Evolutionary conservation across 2,329 filamentous ascomycete genomes (phyloP).

Genomic region (Penicillium sp.): DNA sequence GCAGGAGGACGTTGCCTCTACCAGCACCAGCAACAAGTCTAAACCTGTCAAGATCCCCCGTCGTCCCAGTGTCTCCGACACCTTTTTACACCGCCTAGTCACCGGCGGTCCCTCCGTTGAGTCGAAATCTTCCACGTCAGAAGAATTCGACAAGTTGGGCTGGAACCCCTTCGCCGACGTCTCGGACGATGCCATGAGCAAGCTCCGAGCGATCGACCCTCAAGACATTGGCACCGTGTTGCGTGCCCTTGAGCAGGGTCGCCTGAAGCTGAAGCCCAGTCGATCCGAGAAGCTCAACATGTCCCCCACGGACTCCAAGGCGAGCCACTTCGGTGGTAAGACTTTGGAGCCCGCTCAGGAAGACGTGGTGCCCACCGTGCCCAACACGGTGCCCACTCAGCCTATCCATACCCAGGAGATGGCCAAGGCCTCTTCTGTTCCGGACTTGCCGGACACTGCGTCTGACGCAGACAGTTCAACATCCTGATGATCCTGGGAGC

Average conservation of each 20-base stretch:
- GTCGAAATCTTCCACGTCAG: constrained; percentile 20
- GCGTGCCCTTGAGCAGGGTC: constrained; percentile 40
- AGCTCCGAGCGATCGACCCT: constrained; percentile 40
- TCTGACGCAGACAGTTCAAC: constrained; percentile 31
- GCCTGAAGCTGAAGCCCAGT: constrained; percentile 38
- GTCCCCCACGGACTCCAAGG: constrained; percentile 38
- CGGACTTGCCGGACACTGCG: constrained; percentile 26
- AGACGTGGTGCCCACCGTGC: constrained; percentile 24
- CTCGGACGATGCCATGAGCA: constrained; percentile 42
- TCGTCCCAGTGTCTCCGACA: constrained; percentile 35
- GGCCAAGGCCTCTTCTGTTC: constrained; percentile 11
- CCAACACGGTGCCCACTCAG: constrained; percentile 33
- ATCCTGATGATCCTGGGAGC: constrained; percentile 4
- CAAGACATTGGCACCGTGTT: constrained; percentile 39
- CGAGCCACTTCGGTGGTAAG: constrained; percentile 21
- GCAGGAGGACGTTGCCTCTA: constrained; percentile 38
- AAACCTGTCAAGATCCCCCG: constrained; percentile 41
- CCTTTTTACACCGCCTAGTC: constrained; percentile 33
- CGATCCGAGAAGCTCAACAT: constrained; percentile 33
- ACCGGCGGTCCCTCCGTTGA: constrained; percentile 40
- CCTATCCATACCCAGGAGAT: constrained; percentile 13
- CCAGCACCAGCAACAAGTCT: constrained; percentile 34
- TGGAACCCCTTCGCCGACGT: constrained; percentile 39
- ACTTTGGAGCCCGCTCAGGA: constrained; percentile 12
- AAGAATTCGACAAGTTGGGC: constrained; percentile 19